Percentiles rank a stretch among this genome's conserved stretches.
phyloP scores from a whole-genome alignment of 2,329 filamentous ascomycete genomes.

The Phaeosphaeria sp. region DNA sequence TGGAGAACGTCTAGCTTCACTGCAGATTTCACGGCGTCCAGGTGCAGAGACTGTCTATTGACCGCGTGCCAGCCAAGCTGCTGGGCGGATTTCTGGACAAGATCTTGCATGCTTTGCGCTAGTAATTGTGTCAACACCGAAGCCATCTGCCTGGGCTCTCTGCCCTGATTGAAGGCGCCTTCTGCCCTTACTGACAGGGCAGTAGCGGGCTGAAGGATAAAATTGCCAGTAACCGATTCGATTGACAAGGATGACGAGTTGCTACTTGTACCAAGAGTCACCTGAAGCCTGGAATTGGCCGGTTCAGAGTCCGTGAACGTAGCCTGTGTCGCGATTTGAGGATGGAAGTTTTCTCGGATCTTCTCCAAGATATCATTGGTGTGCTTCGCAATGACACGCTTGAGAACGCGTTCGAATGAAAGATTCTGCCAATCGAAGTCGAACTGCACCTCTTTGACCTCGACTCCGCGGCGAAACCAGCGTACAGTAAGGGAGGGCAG shows the following conservation, averaged over 20 bases:
- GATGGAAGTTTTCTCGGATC: slow-evolving; percentile 62
- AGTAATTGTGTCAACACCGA: slow-evolving; percentile 66
- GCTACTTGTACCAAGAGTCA: slow-evolving; percentile 72
- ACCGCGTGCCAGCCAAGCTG: slow-evolving; percentile 69
- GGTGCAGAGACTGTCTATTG: slow-evolving; percentile 34
- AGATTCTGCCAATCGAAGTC: slow-evolving; percentile 70
- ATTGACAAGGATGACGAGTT: slow-evolving; percentile 66
- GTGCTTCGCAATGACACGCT: slow-evolving; percentile 76
- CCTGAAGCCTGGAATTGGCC: slow-evolving; percentile 68
- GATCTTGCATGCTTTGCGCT: slow-evolving; percentile 66
- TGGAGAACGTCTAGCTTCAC: slow-evolving; percentile 67
- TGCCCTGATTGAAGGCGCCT: slow-evolving; percentile 66
- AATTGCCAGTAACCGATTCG: slow-evolving; percentile 79
- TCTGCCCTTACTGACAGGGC: slow-evolving; percentile 60
- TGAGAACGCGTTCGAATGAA: slow-evolving; percentile 76
- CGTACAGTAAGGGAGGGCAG: slow-evolving; percentile 62
- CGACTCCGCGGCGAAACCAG: slow-evolving; percentile 86
- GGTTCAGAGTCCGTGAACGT: slow-evolving; percentile 67
- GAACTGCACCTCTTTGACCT: slow-evolving; percentile 73
- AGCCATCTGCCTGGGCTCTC: slow-evolving; percentile 65
- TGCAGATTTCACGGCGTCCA: slow-evolving; percentile 64
- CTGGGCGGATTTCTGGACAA: slow-evolving; percentile 65
- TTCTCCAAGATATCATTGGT: slow-evolving; percentile 72
- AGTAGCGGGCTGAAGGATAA: slow-evolving; percentile 68
- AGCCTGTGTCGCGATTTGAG: slow-evolving; percentile 65